These are phyloP conservation scores for Heritiera littoralis DNA, from an alignment of 345 rosid species.

Conservation along the genomic window DNA sequence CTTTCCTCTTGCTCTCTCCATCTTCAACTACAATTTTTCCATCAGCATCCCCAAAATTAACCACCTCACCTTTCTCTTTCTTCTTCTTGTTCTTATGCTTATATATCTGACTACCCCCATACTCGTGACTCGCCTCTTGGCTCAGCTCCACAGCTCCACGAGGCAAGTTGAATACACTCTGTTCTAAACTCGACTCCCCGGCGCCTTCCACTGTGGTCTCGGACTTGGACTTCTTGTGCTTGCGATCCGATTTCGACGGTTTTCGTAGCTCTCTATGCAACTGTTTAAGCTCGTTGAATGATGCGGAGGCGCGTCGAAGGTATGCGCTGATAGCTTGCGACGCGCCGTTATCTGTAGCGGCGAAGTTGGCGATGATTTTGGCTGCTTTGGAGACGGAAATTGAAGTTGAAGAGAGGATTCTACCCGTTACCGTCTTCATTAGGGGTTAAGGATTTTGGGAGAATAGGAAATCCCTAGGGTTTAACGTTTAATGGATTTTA, in stretches of 20 bases:
- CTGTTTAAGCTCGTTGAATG: constrained; percentile 25
- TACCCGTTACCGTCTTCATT: constrained; percentile 27
- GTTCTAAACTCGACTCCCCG: constrained; percentile 18
- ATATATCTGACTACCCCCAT: not conserved
- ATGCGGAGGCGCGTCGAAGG: constrained; percentile 21
- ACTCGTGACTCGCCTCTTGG: constrained; percentile 10
- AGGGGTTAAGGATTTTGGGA: not conserved
- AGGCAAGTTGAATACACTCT: constrained; percentile 14
- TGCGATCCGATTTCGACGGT: constrained; percentile 12
- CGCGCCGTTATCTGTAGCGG: constrained; percentile 21
- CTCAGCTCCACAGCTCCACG: constrained; percentile 8
- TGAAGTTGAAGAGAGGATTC: constrained; percentile 19
- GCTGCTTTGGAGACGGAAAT: constrained; percentile 23
- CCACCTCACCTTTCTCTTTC: not conserved
- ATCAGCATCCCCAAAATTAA: not conserved
- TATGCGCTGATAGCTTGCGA: constrained; percentile 20
- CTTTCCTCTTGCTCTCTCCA: constrained; percentile 12
- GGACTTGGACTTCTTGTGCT: constrained; percentile 14
- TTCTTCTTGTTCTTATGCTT: constrained; percentile 17
- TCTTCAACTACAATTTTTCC: constrained; percentile 8
- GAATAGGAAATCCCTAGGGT: constrained; percentile 1
- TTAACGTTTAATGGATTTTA: not conserved
- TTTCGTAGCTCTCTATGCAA: constrained; percentile 15
- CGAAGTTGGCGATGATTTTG: constrained; percentile 19
- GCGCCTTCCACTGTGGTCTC: constrained; percentile 11